Conservation (phyloP, 345 rosid species). For the Luvunga scandens region DNA sequence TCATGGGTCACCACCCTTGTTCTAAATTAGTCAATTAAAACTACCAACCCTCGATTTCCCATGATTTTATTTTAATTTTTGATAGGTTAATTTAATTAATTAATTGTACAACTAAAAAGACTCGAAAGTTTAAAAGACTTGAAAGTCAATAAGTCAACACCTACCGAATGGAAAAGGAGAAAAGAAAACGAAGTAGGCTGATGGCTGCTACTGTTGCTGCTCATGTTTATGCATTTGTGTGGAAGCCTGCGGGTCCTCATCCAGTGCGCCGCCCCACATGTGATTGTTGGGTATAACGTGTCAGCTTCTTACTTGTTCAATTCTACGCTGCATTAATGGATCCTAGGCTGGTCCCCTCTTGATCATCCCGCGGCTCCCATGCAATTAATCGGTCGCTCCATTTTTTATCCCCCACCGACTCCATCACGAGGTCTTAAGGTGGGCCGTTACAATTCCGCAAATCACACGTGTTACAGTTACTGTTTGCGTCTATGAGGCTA, state of each 20-base stretch:
- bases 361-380: conserved; percentile 1
- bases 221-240: too few relatives aligned
- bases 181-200: too few relatives aligned
- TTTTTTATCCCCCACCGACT: conserved; percentile 24
- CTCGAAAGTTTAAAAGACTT: background rate
- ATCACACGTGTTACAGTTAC: background rate
- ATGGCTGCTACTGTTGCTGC: too few relatives aligned
- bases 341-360: background rate
- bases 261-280: conserved; percentile 57
- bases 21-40: background rate
- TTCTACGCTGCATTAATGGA: background rate
- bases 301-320: conserved; percentile 6
- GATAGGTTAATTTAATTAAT: background rate
- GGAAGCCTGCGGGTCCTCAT: conserved; percentile 22
- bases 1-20: background rate
- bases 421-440: background rate
- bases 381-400: background rate
- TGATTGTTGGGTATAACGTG: conserved; percentile 28
- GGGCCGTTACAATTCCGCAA: background rate
- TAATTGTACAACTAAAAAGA: background rate
- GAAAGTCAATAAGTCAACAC: conserved; percentile 2
- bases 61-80: background rate
- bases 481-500: background rate
- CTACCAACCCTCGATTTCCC: background rate
- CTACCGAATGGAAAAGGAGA: background rate